These are phyloP conservation scores for Citrullus colocynthis DNA, from an alignment of 306 rosid species.

Conservation along the genomic window DNA sequence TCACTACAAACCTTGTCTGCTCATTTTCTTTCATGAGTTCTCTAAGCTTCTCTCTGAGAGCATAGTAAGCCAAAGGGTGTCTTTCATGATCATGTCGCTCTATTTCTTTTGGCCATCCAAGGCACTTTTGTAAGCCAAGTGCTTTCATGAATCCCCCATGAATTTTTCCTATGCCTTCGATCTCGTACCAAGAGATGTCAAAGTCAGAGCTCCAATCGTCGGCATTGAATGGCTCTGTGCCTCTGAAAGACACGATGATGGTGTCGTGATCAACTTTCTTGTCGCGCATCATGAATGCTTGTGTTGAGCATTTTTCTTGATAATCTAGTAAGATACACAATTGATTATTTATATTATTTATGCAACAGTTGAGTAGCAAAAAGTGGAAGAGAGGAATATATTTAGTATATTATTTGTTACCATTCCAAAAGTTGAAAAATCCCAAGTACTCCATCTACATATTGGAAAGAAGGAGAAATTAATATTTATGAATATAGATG, in stretches of 20 bases:
- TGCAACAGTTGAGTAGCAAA: not conserved
- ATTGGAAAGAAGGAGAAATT: not conserved
- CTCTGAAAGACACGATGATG: constrained; percentile 61
- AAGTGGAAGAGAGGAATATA: not conserved
- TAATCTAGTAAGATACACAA: not conserved
- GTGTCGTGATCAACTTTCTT: constrained; percentile 24
- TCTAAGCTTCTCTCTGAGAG: constrained; percentile 29
- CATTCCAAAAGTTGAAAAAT: constrained; percentile 27
- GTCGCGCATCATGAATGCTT: constrained; percentile 48
- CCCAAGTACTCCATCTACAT: constrained; percentile 25
- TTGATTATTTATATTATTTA: not conserved
- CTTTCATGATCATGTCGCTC: not conserved
- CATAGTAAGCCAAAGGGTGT: constrained; percentile 40
- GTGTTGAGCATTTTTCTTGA: constrained; percentile 26
- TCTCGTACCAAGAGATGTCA: constrained; percentile 62
- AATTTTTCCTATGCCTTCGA: constrained; percentile 37
- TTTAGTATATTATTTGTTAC: not conserved
- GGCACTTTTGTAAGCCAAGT: constrained; percentile 29
- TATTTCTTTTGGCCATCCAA: constrained; percentile 52
- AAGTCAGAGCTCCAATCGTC: constrained; percentile 49
- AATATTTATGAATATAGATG: not conserved
- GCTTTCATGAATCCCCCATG: constrained; percentile 70
- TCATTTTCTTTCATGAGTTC: constrained; percentile 19
- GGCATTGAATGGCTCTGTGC: constrained; percentile 53
- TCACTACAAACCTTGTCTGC: constrained; percentile 44